A percentile compares a stretch with the other conserved stretches of the same genome.
These are phyloP conservation scores for Aspergillus sp. DNA, from an alignment of 2,329 filamentous ascomycete genomes.

Conservation along the genomic window DNA sequence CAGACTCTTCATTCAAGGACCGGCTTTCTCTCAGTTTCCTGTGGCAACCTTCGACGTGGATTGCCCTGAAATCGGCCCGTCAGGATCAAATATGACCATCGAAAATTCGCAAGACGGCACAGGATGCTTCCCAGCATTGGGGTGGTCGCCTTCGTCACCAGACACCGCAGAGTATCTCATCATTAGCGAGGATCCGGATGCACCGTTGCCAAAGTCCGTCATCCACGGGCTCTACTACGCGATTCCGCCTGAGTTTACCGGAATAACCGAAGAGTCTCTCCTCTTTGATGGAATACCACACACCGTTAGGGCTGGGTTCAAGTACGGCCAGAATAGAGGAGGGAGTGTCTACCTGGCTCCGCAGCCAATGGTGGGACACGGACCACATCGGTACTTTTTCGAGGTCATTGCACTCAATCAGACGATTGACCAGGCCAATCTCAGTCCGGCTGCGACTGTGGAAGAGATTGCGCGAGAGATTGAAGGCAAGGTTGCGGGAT, in stretches of 20 bases:
- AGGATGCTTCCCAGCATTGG: slow-evolving; percentile 38
- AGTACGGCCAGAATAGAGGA: slow-evolving; percentile 41
- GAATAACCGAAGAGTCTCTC: slow-evolving; percentile 36
- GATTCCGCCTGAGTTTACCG: slow-evolving; percentile 33
- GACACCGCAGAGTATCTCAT: slow-evolving; percentile 43
- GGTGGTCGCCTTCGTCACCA: slow-evolving; percentile 34
- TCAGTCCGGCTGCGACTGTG: slow-evolving; percentile 36
- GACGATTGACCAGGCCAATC: slow-evolving; percentile 33
- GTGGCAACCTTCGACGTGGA: slow-evolving; percentile 16
- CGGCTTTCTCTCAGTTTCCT: slow-evolving; percentile 14
- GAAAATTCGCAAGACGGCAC: slow-evolving; percentile 38
- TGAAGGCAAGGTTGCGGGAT: slow-evolving; percentile 45
- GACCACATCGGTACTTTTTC: slow-evolving; percentile 51
- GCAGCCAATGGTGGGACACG: slow-evolving; percentile 46
- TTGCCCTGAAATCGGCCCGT: slow-evolving; percentile 22
- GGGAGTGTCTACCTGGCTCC: slow-evolving; percentile 43
- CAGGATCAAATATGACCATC: slow-evolving; percentile 23
- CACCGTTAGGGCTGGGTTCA: slow-evolving; percentile 39
- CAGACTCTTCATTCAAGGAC: slow-evolving; percentile 22
- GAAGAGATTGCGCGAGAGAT: slow-evolving; percentile 43
- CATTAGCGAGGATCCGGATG: slow-evolving; percentile 46
- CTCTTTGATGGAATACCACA: slow-evolving; percentile 5
- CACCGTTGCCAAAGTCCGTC: slow-evolving; percentile 41
- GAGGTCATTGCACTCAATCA: slow-evolving; percentile 46
- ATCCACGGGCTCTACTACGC: slow-evolving; percentile 43